Percentiles rank a stretch among this genome's conserved stretches.
These are phyloP conservation scores for Coniochaeta hoffmannii DNA, from an alignment of 2,329 filamentous ascomycete species.

Conservation along the genomic window DNA sequence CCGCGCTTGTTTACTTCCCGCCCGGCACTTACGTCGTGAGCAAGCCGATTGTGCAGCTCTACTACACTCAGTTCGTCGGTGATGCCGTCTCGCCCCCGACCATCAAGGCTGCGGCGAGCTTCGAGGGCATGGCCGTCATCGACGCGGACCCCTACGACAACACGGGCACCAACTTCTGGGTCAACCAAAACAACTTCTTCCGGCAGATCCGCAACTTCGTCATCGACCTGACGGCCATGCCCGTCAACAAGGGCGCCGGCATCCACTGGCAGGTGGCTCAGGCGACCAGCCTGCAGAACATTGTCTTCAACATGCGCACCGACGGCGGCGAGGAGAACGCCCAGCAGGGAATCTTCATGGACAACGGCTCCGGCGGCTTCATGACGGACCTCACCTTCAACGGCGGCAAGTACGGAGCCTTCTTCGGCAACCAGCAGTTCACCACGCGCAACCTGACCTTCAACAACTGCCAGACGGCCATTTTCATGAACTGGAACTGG, in stretches of 20 bases:
- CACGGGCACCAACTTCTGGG: slow-evolving; percentile 64
- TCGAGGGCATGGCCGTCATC: slow-evolving; percentile 80
- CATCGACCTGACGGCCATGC: slow-evolving; percentile 65
- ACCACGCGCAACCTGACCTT: slow-evolving; percentile 78
- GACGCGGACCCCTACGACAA: slow-evolving; percentile 78
- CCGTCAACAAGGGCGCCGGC: slow-evolving; percentile 53
- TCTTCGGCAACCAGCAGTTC: slow-evolving; percentile 82
- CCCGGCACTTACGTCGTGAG: slow-evolving; percentile 79
- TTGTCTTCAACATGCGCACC: slow-evolving; percentile 70
- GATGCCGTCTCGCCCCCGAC: slow-evolving; percentile 67
- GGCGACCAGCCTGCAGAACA: slow-evolving; percentile 73
- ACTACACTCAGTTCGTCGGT: slow-evolving; percentile 90
- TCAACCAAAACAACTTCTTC: slow-evolving; percentile 81
- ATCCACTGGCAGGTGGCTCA: slow-evolving; percentile 87
- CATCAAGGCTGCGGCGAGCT: slow-evolving; percentile 65
- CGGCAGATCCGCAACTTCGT: slow-evolving; percentile 76
- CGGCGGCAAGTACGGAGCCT: slow-evolving; percentile 70
- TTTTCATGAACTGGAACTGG: slow-evolving; percentile 93
- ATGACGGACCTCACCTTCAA: slow-evolving; percentile 80
- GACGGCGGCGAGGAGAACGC: slow-evolving; percentile 57
- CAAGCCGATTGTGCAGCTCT: slow-evolving; percentile 72
- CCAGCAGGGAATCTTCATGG: slow-evolving; percentile 76
- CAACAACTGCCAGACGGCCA: slow-evolving; percentile 72
- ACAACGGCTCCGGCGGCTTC: slow-evolving; percentile 78
- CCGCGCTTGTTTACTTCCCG: slow-evolving; percentile 88